phyloP scores from a whole-genome alignment of 768 basidiomycete genomes.

The Amyloporia xantha region DNA sequence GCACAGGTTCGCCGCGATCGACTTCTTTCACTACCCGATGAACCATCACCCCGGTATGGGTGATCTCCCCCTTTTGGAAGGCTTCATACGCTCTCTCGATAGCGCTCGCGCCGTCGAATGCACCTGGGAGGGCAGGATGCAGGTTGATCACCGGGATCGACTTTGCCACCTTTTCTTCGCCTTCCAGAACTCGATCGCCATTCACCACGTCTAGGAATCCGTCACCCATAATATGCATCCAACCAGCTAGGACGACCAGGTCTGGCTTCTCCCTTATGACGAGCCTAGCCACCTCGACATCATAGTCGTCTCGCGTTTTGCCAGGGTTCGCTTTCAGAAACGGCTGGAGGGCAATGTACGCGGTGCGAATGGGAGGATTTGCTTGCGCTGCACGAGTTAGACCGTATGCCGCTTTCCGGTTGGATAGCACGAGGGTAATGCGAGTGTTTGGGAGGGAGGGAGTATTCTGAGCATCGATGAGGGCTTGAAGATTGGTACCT shows the following conservation, averaged over 20 bases:
- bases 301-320: conserved; percentile 79
- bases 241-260: conserved; percentile 91
- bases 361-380: conserved; percentile 73
- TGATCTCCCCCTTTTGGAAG: conserved; percentile 76
- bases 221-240: conserved; percentile 95
- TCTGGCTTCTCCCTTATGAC: conserved; percentile 65
- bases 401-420: conserved; percentile 87
- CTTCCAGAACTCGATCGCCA: conserved; percentile 31
- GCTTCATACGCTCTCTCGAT: conserved; percentile 87
- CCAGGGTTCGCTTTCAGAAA: conserved; percentile 70
- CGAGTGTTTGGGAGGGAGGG: conserved; percentile 61
- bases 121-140: conserved; percentile 91
- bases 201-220: conserved; percentile 67
- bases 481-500: conserved; percentile 96
- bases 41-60: conserved; percentile 81
- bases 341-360: conserved; percentile 77
- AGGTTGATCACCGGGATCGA: conserved; percentile 88
- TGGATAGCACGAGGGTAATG: conserved; percentile 84
- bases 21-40: conserved; percentile 92
- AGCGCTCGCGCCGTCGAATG: conserved; percentile 94
- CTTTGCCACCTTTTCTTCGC: conserved; percentile 24
- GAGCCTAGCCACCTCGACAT: conserved; percentile 67
- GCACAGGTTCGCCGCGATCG: conserved; percentile 82
- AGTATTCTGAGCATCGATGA: conserved; percentile 82
- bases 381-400: conserved; percentile 71